Conservation (phyloP, 2,329 filamentous ascomycete genomes). For the Whalleya microplaca region DNA sequence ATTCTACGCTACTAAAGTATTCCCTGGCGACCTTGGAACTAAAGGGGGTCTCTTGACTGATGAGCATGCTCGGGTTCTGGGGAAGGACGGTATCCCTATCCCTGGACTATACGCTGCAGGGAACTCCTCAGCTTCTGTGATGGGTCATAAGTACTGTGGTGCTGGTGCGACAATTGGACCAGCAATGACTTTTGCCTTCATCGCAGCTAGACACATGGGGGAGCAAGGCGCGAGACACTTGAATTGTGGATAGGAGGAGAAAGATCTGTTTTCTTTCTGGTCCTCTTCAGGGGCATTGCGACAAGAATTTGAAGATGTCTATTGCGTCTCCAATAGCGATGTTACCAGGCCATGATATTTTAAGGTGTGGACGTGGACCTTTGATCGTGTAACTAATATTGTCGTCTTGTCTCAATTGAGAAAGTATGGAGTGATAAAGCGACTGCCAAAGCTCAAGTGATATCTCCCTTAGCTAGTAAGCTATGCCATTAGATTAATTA, state of each 20-base stretch:
- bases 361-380: too few relatives aligned
- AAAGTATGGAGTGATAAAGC: too few relatives aligned
- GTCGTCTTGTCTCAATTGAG: too few relatives aligned
- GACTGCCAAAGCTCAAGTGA: too few relatives aligned
- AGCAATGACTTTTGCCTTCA: constrained; percentile 41
- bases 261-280: too few relatives aligned
- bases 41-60: constrained; percentile 43
- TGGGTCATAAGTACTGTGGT: constrained; percentile 40
- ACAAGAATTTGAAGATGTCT: too few relatives aligned
- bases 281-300: too few relatives aligned
- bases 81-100: constrained; percentile 20
- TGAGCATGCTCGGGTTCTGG: constrained; percentile 34
- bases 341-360: too few relatives aligned
- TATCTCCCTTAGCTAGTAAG: too few relatives aligned
- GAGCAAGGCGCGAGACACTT: background rate
- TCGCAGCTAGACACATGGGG: constrained; percentile 24
- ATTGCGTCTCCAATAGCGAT: too few relatives aligned
- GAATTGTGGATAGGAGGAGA: background rate
- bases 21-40: constrained; percentile 43
- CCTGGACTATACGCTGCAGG: constrained; percentile 41
- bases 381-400: too few relatives aligned
- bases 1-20: constrained; percentile 41
- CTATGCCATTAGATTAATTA: too few relatives aligned
- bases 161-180: constrained; percentile 42
- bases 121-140: constrained; percentile 39